phyloP scores from a whole-genome alignment of 2,329 filamentous ascomycete species.

The Neonectria ditissima region DNA sequence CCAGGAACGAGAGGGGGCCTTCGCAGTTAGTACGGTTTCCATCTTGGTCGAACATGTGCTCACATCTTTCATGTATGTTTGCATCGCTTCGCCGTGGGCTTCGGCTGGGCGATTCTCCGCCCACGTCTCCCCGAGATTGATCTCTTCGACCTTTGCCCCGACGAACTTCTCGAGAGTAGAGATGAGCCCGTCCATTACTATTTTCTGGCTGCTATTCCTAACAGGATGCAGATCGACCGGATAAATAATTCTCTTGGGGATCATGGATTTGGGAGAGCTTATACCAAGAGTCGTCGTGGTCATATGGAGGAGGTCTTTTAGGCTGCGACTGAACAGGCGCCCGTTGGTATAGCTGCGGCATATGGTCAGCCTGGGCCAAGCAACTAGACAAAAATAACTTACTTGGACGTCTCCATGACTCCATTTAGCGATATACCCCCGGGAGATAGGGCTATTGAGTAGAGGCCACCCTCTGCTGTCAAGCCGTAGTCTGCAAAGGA shows the following conservation, averaged over 20 bases:
- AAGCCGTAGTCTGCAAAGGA: constrained; percentile 35
- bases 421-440: constrained; percentile 28
- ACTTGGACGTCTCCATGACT: constrained; percentile 36
- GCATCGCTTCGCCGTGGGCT: constrained; percentile 28
- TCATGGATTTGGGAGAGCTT: background rate
- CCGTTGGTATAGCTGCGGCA: constrained; percentile 35
- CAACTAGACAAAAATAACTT: constrained; percentile 10
- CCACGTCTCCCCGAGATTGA: constrained; percentile 39
- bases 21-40: constrained; percentile 19
- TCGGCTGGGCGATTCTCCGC: constrained; percentile 20
- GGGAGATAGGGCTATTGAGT: constrained; percentile 44
- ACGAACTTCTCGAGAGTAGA: constrained; percentile 39
- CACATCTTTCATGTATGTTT: constrained; percentile 47
- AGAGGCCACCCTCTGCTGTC: constrained; percentile 45
- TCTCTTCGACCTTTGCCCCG: constrained; percentile 30
- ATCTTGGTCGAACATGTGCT: background rate
- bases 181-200: constrained; percentile 40
- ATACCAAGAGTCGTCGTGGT: constrained; percentile 31
- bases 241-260: constrained; percentile 42
- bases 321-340: constrained; percentile 41
- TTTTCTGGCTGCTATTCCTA: constrained; percentile 19
- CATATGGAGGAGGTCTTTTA: constrained; percentile 41
- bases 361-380: background rate
- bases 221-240: constrained; percentile 39
- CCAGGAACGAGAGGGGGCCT: constrained; percentile 48